Conservation (phyloP, 208 protist genomes). For the Acanthamoeba lugdunensis region DNA sequence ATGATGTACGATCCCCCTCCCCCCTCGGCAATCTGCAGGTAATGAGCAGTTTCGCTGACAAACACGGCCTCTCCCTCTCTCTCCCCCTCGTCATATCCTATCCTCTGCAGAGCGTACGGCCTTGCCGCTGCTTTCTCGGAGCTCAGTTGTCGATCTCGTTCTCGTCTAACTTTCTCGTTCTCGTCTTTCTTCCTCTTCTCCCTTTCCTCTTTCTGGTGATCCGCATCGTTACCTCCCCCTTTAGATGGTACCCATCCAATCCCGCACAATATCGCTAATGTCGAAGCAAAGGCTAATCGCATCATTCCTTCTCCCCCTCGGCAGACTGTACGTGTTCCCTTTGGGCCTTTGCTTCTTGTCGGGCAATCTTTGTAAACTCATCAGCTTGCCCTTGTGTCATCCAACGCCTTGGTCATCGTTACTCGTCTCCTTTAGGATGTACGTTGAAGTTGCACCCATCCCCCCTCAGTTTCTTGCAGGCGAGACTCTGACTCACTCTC, state of each 20-base stretch:
- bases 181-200: background rate
- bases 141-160: background rate
- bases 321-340: background rate
- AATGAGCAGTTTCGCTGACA: background rate
- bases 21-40: background rate
- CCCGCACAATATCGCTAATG: background rate
- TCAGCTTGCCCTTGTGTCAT: background rate
- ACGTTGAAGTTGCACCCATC: background rate
- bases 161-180: background rate
- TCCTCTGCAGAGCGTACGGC: background rate
- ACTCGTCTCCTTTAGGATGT: background rate
- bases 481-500: background rate
- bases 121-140: too few species aligned
- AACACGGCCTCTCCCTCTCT: background rate
- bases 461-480: background rate
- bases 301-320: background rate
- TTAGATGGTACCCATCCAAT: background rate
- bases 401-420: background rate
- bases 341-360: too few species aligned
- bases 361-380: too few species aligned
- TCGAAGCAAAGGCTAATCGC: background rate
- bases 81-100: background rate
- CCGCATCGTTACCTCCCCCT: background rate
- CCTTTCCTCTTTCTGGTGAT: background rate
- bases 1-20: constrained; percentile 6